These are phyloP conservation scores for Gymnopus androsaceus DNA, from an alignment of 1,284 basidiomycete genomes.

Conservation along the genomic window DNA sequence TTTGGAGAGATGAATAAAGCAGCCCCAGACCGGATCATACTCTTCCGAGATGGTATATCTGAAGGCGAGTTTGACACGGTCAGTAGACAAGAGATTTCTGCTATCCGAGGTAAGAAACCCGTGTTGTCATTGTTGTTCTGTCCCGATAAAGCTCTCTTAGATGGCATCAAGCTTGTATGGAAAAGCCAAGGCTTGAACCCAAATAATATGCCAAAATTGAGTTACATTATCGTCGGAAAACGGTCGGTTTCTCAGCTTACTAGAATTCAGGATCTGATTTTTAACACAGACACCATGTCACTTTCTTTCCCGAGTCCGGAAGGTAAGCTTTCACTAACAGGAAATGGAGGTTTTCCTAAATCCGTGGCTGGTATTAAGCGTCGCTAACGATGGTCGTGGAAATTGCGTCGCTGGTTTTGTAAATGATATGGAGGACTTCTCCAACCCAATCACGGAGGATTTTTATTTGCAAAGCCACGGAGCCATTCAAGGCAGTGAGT, in stretches of 20 bases:
- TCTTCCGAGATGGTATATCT: constrained; percentile 42
- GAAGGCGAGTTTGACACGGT: constrained; percentile 40
- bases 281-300: constrained; percentile 39
- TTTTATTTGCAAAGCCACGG: constrained; percentile 41
- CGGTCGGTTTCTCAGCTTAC: constrained; percentile 24
- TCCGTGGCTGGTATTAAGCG: constrained; percentile 34
- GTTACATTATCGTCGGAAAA: constrained; percentile 42
- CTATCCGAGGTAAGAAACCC: constrained; percentile 36
- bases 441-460: constrained; percentile 34
- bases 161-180: constrained; percentile 21
- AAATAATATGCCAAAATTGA: constrained; percentile 25
- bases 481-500: constrained; percentile 39
- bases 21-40: constrained; percentile 22
- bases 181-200: constrained; percentile 13
- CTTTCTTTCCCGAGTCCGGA: constrained; percentile 37
- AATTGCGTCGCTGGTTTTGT: constrained; percentile 48
- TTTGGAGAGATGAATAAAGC: constrained; percentile 35
- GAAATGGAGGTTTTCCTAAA: constrained; percentile 27
- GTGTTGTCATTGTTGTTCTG: not conserved
- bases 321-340: constrained; percentile 10
- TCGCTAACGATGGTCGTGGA: constrained; percentile 31
- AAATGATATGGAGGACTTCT: constrained; percentile 43
- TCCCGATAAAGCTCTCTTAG: constrained; percentile 35
- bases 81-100: constrained; percentile 27
- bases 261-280: not conserved